Evolutionary conservation across 2,329 filamentous ascomycete genomes (phyloP).

Genomic region (Exophiala sp.): DNA sequence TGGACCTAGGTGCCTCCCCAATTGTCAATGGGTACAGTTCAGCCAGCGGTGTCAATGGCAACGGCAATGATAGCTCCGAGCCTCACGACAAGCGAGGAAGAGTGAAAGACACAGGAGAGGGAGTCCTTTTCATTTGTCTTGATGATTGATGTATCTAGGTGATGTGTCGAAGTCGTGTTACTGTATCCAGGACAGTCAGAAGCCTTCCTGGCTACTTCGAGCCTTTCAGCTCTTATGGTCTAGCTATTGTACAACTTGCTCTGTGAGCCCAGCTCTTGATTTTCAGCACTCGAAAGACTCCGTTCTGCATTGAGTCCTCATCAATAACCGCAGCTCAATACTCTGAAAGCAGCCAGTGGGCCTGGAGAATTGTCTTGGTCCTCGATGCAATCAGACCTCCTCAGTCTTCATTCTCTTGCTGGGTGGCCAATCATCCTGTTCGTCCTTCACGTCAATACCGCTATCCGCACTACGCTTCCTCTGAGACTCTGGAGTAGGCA

Average conservation of each 20-base stretch:
- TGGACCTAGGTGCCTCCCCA: no score
- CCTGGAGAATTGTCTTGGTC: background rate
- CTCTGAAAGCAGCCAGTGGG: background rate
- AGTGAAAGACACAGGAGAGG: slow-evolving; percentile 1
- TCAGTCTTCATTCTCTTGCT: slow-evolving; percentile 11
- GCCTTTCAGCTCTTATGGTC: no score
- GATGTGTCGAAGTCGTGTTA: background rate
- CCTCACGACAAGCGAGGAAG: background rate
- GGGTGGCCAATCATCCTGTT: background rate
- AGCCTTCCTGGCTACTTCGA: no score
- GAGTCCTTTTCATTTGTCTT: background rate
- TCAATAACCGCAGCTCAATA: no score
- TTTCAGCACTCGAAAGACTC: no score
- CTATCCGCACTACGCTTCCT: slow-evolving; percentile 1
- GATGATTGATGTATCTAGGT: background rate
- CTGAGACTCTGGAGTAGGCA: background rate
- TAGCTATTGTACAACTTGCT: no score
- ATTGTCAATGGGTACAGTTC: no score
- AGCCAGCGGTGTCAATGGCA: no score
- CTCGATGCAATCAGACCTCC: background rate
- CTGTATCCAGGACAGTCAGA: no score
- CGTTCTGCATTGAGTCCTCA: no score
- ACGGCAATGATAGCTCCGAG: no score
- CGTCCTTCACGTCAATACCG: background rate
- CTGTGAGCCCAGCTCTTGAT: no score